Evolutionary conservation across 2,329 filamentous ascomycete genomes (phyloP).

Genomic region (Cladosporium sphaerospermum): DNA sequence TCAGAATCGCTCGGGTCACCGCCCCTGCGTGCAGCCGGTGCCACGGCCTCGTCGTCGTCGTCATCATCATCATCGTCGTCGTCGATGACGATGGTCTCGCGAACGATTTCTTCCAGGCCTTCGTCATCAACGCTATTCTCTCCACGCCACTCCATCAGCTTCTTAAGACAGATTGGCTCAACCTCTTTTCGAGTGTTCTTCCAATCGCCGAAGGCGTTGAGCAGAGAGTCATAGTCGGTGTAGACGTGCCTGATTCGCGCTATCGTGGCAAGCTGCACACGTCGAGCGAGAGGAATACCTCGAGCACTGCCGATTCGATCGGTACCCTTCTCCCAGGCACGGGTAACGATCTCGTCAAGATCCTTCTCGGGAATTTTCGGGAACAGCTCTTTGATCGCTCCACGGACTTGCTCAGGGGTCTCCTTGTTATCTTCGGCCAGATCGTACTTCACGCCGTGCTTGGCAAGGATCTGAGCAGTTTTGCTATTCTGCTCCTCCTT

Average conservation of each 20-base stretch:
- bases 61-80: constrained; percentile 50
- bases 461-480: constrained; percentile 32
- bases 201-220: constrained; percentile 46
- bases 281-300: constrained; percentile 48
- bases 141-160: constrained; percentile 57
- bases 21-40: constrained; percentile 11
- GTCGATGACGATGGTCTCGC: constrained; percentile 58
- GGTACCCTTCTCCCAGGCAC: constrained; percentile 55
- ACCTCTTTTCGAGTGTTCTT: constrained; percentile 49
- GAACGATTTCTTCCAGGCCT: constrained; percentile 53
- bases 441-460: constrained; percentile 23
- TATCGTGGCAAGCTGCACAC: constrained; percentile 55
- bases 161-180: constrained; percentile 50
- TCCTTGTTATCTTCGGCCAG: constrained; percentile 14
- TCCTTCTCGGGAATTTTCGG: constrained; percentile 56
- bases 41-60: constrained; percentile 34
- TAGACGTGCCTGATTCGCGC: constrained; percentile 58
- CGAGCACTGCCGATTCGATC: constrained; percentile 52
- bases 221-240: constrained; percentile 55
- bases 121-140: constrained; percentile 45
- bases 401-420: constrained; percentile 45
- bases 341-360: constrained; percentile 52
- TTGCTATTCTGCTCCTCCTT: constrained; percentile 18
- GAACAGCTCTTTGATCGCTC: constrained; percentile 56
- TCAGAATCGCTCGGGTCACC: constrained; percentile 21